Base-by-base conservation (phyloP, 2,329 filamentous ascomycete genomes). In the Lecanicillium sp. region DNA sequence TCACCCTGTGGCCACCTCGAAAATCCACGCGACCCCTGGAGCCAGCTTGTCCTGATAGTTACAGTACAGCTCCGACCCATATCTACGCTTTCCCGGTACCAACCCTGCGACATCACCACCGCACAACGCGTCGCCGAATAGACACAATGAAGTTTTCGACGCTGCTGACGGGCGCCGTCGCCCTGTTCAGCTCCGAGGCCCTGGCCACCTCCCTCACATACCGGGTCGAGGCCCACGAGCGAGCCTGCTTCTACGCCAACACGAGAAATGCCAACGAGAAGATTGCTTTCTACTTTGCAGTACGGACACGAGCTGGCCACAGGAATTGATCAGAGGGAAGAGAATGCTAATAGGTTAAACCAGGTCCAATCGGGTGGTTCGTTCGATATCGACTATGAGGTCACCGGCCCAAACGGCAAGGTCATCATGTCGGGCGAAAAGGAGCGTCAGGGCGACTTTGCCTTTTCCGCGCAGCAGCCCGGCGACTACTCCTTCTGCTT, bases 401-500 rank as follows among this genome's bases (percentile, higher is more conserved):
- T 98, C 48, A 79, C 83, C 42, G 90, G 88, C 17, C 93, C 94
- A 23, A 80, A 79, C 56, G 83, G 86, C 62, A 90, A 86, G 68
- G 68, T 88, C 52, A 84, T 98, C 52, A 71, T 97, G 60, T 83
- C 90, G 52, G 93, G 90, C 52, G 76, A 84, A 58, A 97, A 95
- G 72, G 93, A 87, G 72, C 82, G 91, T 56, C 91, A 97, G 71
- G 93, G 91, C 46, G 93, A 98, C 69, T 97, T 95, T 63, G 93
- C 98, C 54, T 98, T 98, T 68, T 95, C 90, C 0, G 93, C 90
- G 38, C 88, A 89, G 60, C 81, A 89, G 44, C 63, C 78, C 6
- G 93, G 93, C 56, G 91, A 97, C 62, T 96, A 97, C 72, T 81
- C 83, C 46, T 97, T 98, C 74, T 98, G 93, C 78, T 98, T 98